These are phyloP conservation scores for Coprinopsis strossmayeri DNA, from an alignment of 768 basidiomycete species.

Conservation along the genomic window DNA sequence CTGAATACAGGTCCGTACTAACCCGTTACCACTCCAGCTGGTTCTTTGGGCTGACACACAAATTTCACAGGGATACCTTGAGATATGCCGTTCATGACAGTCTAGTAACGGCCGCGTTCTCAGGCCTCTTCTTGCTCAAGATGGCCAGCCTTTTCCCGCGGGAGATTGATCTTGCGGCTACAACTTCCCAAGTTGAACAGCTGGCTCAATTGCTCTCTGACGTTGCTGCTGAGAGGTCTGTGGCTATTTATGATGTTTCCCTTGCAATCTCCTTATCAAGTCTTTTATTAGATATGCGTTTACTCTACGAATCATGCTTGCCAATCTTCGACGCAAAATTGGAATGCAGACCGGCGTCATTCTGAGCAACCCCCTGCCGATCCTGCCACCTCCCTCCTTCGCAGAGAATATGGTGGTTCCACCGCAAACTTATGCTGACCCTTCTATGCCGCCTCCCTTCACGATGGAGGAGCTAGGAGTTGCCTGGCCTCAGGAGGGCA, in stretches of 20 bases:
- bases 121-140: slow-evolving; percentile 86
- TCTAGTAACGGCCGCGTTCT: slow-evolving; percentile 87
- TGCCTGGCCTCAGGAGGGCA: slow-evolving; percentile 57
- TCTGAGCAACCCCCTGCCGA: slow-evolving; percentile 36
- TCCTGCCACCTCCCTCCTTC: slow-evolving; percentile 45
- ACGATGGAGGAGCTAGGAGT: slow-evolving; percentile 85
- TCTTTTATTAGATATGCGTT: slow-evolving; percentile 65
- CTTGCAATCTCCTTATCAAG: neutral
- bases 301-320: slow-evolving; percentile 89
- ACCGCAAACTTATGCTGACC: slow-evolving; percentile 41
- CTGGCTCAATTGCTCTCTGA: slow-evolving; percentile 86
- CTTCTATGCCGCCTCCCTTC: slow-evolving; percentile 52
- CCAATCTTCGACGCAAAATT: slow-evolving; percentile 84
- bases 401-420: slow-evolving; percentile 54
- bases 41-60: too few species aligned
- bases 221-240: slow-evolving; percentile 84
- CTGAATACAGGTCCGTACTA: slow-evolving; percentile 62
- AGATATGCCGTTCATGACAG: slow-evolving; percentile 92
- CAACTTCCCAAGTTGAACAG: slow-evolving; percentile 84
- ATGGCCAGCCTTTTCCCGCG: slow-evolving; percentile 91
- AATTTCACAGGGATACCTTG: slow-evolving; percentile 60
- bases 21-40: too few species aligned
- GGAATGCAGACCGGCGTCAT: slow-evolving; percentile 48
- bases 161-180: slow-evolving; percentile 70
- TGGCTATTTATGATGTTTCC: neutral